A percentile compares a stretch with the other conserved stretches of the same genome.
These are phyloP conservation scores for Malus fusca DNA, from an alignment of 306 rosid genomes.

Conservation along the genomic window DNA sequence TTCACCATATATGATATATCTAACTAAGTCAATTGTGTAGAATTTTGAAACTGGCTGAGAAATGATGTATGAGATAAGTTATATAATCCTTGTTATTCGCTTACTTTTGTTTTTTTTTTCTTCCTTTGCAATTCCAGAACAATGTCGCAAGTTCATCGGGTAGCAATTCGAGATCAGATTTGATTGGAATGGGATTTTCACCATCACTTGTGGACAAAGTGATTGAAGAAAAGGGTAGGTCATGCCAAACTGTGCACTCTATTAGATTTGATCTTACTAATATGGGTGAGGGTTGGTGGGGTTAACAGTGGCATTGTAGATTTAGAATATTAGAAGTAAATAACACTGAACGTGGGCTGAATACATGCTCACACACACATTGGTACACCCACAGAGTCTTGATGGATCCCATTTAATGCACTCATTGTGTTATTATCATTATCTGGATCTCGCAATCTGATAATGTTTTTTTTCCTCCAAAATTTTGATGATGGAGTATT, in stretches of 20 bases:
- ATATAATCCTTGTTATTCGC: neutral
- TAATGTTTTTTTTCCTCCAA: neutral
- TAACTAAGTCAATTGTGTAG: neutral
- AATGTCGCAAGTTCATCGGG: constrained; percentile 75
- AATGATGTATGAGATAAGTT: neutral
- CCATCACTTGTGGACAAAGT: constrained; percentile 72
- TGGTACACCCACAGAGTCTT: neutral
- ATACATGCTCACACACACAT: neutral
- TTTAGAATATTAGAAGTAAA: neutral
- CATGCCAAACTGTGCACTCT: neutral
- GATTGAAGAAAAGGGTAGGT: constrained; percentile 73
- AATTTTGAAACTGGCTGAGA: neutral
- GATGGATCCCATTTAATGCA: neutral
- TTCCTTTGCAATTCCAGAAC: constrained; percentile 30
- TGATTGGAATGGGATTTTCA: constrained; percentile 81
- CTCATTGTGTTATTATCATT: neutral
- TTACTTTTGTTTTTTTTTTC: neutral
- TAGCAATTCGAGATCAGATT: constrained; percentile 45
- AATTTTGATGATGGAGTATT: constrained; percentile 8
- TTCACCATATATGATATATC: neutral
- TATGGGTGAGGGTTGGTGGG: neutral
- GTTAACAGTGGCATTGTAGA: neutral
- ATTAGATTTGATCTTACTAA: neutral
- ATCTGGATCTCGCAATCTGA: neutral
- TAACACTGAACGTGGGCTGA: neutral